Evolutionary conservation across 2,329 filamentous ascomycete species (phyloP).

Genomic region (Trichoderma semiorbis): DNA sequence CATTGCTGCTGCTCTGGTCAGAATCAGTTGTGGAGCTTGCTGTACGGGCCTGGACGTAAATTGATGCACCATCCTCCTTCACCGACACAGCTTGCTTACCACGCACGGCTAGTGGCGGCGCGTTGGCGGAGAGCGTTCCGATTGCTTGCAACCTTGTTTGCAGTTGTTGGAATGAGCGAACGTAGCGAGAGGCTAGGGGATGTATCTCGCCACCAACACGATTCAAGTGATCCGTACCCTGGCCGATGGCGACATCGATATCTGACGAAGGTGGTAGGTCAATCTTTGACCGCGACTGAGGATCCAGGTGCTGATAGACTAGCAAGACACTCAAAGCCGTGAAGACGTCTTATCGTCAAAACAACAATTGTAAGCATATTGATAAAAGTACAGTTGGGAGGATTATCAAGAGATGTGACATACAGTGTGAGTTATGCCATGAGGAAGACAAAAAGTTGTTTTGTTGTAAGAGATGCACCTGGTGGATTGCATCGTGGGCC

Average conservation of each 20-base stretch:
- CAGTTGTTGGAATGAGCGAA: conserved; percentile 8
- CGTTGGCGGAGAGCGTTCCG: conserved; percentile 2
- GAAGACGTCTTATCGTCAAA: not conserved
- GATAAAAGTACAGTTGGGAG: not conserved
- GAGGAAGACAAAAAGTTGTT: conserved; percentile 3
- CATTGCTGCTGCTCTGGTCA: not conserved
- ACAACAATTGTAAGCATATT: not conserved
- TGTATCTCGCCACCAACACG: conserved; percentile 10
- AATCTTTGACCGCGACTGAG: not conserved
- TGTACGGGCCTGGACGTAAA: not conserved
- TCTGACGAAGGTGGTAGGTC: not conserved
- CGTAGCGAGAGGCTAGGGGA: conserved; percentile 4
- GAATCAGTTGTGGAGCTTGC: not conserved
- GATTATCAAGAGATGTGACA: not conserved
- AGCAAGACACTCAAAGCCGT: not conserved
- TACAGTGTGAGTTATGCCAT: conserved; percentile 14
- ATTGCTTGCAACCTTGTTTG: not conserved
- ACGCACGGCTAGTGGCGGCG: not conserved
- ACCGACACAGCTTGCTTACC: not conserved
- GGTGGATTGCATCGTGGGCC: conserved; percentile 1
- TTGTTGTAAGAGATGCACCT: conserved; percentile 3
- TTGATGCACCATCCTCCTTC: not conserved
- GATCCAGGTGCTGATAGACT: conserved; percentile 5
- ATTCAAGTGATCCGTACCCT: not conserved
- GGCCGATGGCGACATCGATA: not conserved